These are phyloP conservation scores for Mucor mucedo DNA, from an alignment of 371 early-diverging fungal species.

Conservation along the genomic window DNA sequence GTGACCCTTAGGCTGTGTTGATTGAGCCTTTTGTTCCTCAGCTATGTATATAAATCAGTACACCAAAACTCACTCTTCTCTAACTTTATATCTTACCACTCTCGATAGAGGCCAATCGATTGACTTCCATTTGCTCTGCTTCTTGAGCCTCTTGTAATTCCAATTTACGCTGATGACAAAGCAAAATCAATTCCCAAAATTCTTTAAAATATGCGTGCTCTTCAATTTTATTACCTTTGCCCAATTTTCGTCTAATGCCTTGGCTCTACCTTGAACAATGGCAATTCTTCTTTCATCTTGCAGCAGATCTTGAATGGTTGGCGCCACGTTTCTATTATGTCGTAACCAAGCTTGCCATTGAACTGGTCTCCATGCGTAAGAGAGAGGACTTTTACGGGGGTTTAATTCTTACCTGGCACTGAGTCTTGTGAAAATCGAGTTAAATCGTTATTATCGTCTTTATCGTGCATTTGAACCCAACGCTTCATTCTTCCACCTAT, in stretches of 20 bases:
- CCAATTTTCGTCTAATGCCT: slow-evolving; percentile 35
- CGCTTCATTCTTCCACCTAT: slow-evolving; percentile 53
- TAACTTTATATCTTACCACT: slow-evolving; percentile 15
- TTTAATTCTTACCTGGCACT: slow-evolving; percentile 52
- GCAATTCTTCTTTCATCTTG: slow-evolving; percentile 37
- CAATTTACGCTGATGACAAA: slow-evolving; percentile 30
- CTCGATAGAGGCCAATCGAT: slow-evolving; percentile 14
- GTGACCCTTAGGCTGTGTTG: slow-evolving; percentile 40
- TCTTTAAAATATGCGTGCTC: background rate
- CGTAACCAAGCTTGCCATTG: slow-evolving; percentile 81
- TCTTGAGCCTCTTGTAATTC: slow-evolving; percentile 21
- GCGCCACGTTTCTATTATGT: slow-evolving; percentile 64
- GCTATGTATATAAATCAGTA: background rate
- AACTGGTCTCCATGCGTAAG: slow-evolving; percentile 35
- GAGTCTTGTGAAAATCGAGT: slow-evolving; percentile 55
- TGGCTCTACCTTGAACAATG: slow-evolving; percentile 61
- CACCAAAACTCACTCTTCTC: background rate
- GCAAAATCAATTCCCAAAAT: background rate
- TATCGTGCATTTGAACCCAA: slow-evolving; percentile 52
- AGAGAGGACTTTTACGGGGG: background rate
- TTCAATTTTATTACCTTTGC: slow-evolving; percentile 22
- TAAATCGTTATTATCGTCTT: slow-evolving; percentile 24
- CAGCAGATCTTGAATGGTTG: slow-evolving; percentile 56
- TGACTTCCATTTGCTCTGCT: slow-evolving; percentile 12
- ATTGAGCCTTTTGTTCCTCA: slow-evolving; percentile 2